Base-by-base conservation (phyloP, 441 rosid species). In the Pelargonium cotyledonis region DNA sequence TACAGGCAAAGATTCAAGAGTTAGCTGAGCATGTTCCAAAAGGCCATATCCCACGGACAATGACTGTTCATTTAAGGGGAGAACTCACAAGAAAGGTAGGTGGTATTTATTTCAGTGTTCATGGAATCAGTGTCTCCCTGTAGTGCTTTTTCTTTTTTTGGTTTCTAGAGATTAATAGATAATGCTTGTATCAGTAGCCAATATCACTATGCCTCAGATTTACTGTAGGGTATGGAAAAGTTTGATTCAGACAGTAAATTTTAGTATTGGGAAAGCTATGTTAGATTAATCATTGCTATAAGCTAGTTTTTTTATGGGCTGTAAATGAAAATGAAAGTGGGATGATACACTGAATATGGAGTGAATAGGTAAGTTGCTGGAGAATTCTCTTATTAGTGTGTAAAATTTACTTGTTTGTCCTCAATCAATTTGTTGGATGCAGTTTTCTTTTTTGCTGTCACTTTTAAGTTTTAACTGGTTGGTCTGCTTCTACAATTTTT, bases 1-100 rank as follows among this genome's bases (percentile, higher is more conserved):
- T 80, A 72, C 86, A 95, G 99, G 99, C 99, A 64, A 95, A 95
- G 82, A 86, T 95, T 82, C 99, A 92, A 81, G 99, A 95, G 83
- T 80, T 95, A 82, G 90, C 99, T 26, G 99, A 95, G 74, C 97
- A 95, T 72, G 98, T 95, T 58, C 99, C 99, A 57, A 92, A 92
- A 78, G 97, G 99, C 70, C 99, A 95, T 76, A 95, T 95, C 78
- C 99, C 98, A 0, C 81, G 98, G 73, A 80, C 98, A 43, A 95
- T 95, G 98, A 86, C 92, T 9, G 83, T 95, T 84, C 99, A 95
- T 85, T 85, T 95, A 64, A 85, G 98, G 85, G 98, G 99, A 69
- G 99, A 95, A 74, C 86, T 90, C 69, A 95, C 99, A 2, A 90
- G 99, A 83, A 90, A 90, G 99, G 99, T 92, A 67, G 63, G 80